Conservation (phyloP, 2,329 filamentous ascomycete species). For the Xylaria polymorpha region DNA sequence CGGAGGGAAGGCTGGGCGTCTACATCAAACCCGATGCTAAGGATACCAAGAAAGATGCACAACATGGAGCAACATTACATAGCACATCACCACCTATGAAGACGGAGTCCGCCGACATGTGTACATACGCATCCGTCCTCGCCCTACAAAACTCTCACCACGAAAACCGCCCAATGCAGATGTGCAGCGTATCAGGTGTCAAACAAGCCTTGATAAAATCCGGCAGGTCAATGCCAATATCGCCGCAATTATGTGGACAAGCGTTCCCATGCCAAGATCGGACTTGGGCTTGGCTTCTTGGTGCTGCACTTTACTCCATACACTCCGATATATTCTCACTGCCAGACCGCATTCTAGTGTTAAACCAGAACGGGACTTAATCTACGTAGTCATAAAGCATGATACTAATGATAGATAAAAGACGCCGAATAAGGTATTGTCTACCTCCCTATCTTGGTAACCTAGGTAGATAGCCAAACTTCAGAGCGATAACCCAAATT, state of each 20-base stretch:
- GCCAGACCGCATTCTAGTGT: not conserved
- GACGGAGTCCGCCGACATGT: slow-evolving; percentile 23
- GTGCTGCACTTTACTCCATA: slow-evolving; percentile 11
- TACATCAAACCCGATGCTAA: not conserved
- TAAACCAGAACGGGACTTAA: not conserved
- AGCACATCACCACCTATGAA: not conserved
- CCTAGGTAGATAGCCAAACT: not conserved
- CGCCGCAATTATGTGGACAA: slow-evolving; percentile 1
- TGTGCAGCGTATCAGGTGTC: slow-evolving; percentile 12
- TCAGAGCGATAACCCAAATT: not conserved
- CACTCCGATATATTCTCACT: slow-evolving; percentile 1
- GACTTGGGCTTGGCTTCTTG: slow-evolving; percentile 7
- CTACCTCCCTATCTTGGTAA: slow-evolving; percentile 6
- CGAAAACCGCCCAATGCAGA: no score
- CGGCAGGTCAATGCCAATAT: slow-evolving; percentile 26
- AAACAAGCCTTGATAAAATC: slow-evolving; percentile 18
- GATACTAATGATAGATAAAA: not conserved
- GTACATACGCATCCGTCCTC: not conserved
- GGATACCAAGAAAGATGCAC: not conserved
- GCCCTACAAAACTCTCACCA: no score
- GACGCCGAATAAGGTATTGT: not conserved
- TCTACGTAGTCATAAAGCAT: not conserved
- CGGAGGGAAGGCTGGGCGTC: slow-evolving; percentile 3
- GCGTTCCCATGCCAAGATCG: slow-evolving; percentile 23
- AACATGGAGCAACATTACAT: not conserved